Base-by-base conservation (phyloP, 345 rosid genomes). In the Pistacia vera region DNA sequence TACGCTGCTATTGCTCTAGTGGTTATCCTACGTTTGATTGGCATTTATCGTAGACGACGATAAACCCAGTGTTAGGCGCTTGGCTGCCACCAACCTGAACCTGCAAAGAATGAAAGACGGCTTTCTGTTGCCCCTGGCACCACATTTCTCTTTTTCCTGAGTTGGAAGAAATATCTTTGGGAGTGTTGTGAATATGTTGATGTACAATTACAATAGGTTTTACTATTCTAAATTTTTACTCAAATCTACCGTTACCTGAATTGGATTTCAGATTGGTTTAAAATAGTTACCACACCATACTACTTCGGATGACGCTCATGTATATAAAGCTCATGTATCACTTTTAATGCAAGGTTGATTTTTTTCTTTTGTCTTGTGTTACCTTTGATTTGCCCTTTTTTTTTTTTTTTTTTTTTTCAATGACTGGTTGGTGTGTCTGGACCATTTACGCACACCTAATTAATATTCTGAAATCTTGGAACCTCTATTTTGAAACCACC, bases 1-100 rank as follows among this genome's bases (percentile, higher is more conserved):
- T 88, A 81, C 51, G 64, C 76, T 41, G 95, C 95, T 13, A 79
- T 91, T 12, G 69, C 79, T 33, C 77, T 89, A 76, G 85, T 90
- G 36, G 35, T 91, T 64, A 77, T 87, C 75, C 90, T 93, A 44
- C 92, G 93, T 62, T 58, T 91, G 76, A 80, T 89, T 7, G 93
- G 97, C 75, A 71, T 86, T 3, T 85, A 78, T 70, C 85, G 81
- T 59, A 85, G 90, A 65, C 75, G 88, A n/a, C 87, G 87, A 30
- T 88, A 86, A 36, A 76, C 81, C 71, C 91, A 82, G 78, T 18
- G 91, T 87, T 60, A 88, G 98, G 81, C 80, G 73, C 46, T 56
- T 88, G 80, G 92, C 85, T n/a, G 86, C 87, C 38, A 77, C 76
- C 86, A 86, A 66, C 75, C 78, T 70, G 77, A 87, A 66, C 76